phyloP scores from a whole-genome alignment of 2,329 filamentous ascomycete genomes.

The Penicillium sp. region DNA sequence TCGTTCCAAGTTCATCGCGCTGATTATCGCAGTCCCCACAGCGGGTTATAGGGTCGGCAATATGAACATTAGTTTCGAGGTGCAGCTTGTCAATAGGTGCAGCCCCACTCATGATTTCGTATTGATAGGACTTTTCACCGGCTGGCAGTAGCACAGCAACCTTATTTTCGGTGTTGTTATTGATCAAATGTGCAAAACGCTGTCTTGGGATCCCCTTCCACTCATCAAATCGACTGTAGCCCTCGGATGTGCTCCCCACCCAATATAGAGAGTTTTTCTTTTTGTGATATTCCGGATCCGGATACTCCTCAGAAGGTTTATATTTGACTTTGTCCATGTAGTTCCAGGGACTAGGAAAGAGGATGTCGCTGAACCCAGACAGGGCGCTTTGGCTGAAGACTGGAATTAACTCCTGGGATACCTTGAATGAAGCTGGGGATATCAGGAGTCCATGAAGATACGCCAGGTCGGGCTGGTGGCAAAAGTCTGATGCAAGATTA shows the following conservation, averaged over 20 bases:
- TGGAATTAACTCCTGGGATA: conserved; percentile 69
- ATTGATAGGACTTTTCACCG: conserved; percentile 53
- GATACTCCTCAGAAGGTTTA: conserved; percentile 53
- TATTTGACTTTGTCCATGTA: conserved; percentile 63
- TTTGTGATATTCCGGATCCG: conserved; percentile 60
- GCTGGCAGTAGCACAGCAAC: conserved; percentile 62
- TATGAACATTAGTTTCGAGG: conserved; percentile 63
- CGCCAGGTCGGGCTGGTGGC: conserved; percentile 76
- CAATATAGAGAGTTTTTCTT: conserved; percentile 73
- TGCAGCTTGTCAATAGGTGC: conserved; percentile 47
- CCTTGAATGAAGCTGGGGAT: conserved; percentile 64
- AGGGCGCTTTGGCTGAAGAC: conserved; percentile 78
- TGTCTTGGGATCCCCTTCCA: conserved; percentile 72
- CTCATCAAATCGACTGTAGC: conserved; percentile 54
- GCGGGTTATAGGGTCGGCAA: conserved; percentile 63
- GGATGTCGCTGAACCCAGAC: conserved; percentile 73
- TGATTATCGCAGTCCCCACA: conserved; percentile 61
- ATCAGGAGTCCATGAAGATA: conserved; percentile 75
- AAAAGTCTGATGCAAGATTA: conserved; percentile 67
- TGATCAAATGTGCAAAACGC: conserved; percentile 71
- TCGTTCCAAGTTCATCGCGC: conserved; percentile 56
- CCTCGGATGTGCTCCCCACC: conserved; percentile 70
- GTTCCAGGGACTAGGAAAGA: conserved; percentile 70
- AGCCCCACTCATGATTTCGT: conserved; percentile 56
- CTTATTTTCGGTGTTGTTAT: conserved; percentile 57